phyloP scores from a whole-genome alignment of 1,284 basidiomycete genomes.

The Sphaerobolus stellatus region DNA sequence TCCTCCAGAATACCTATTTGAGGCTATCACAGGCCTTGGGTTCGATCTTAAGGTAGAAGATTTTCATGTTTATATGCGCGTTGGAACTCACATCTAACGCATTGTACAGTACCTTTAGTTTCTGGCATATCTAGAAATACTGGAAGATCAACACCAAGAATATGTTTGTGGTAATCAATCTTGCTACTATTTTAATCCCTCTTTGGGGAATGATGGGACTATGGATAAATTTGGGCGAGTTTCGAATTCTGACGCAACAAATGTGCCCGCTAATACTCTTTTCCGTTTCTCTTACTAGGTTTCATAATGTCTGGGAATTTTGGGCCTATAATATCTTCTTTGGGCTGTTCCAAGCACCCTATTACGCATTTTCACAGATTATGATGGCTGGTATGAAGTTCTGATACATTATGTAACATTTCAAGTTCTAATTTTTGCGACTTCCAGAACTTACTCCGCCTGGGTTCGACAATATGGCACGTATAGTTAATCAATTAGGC shows the following conservation, averaged over 20 bases:
- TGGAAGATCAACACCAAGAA: conserved; percentile 75
- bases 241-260: background rate
- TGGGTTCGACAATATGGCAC: conserved; percentile 84
- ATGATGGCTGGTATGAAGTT: conserved; percentile 63
- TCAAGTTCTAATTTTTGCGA: too few species aligned
- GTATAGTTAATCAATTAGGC: too few species aligned
- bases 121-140: conserved; percentile 79
- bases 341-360: conserved; percentile 83
- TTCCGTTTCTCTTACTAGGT: conserved; percentile 47
- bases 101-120: conserved; percentile 57
- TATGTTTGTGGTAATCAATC: conserved; percentile 79
- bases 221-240: conserved; percentile 72
- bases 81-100: background rate
- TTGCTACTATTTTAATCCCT: conserved; percentile 74
- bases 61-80: conserved; percentile 15
- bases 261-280: too few species aligned
- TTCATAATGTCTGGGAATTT: conserved; percentile 84
- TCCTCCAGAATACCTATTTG: conserved; percentile 76
- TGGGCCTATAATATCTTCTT: conserved; percentile 83
- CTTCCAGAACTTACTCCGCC: conserved; percentile 67
- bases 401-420: background rate
- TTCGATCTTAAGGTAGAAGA: conserved; percentile 49
- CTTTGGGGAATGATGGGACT: conserved; percentile 88
- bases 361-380: conserved; percentile 82
- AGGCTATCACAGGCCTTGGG: conserved; percentile 71